These are phyloP conservation scores for Malassezia pachydermatis DNA, from an alignment of 1,284 basidiomycete species.

Conservation along the genomic window DNA sequence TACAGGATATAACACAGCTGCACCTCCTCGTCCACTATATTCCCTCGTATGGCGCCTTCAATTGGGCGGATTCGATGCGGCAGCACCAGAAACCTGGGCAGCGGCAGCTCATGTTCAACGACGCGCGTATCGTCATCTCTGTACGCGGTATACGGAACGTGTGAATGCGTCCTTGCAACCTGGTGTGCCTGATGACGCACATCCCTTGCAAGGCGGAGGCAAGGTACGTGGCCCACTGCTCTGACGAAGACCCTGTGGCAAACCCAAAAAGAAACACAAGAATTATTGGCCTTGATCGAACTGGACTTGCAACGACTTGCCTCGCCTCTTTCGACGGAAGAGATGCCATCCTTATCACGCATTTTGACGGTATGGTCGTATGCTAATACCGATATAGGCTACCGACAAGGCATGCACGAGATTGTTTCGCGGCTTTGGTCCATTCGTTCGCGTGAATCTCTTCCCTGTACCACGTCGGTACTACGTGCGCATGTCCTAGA, in stretches of 20 bases:
- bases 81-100: background rate
- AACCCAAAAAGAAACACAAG: background rate
- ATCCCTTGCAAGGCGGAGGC: conserved; percentile 8
- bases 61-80: background rate
- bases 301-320: conserved; percentile 10
- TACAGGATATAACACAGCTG: too few relatives aligned
- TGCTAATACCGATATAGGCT: conserved; percentile 33
- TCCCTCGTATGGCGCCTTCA: conserved; percentile 1
- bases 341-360: conserved; percentile 1
- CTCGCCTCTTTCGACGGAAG: background rate
- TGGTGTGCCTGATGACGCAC: background rate
- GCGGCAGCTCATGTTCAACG: conserved; percentile 1
- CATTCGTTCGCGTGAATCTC: conserved; percentile 17
- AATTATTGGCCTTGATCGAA: conserved; percentile 1
- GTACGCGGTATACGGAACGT: background rate
- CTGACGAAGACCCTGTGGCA: conserved; percentile 1
- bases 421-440: conserved; percentile 36
- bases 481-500: too few relatives aligned
- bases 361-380: conserved; percentile 38
- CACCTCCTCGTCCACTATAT: too few relatives aligned
- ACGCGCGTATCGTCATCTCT: conserved; percentile 17
- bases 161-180: background rate
- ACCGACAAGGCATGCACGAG: conserved; percentile 48
- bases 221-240: background rate
- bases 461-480: too few relatives aligned